phyloP scores from a whole-genome alignment of 345 rosid genomes.

The Hibiscus trionum region DNA sequence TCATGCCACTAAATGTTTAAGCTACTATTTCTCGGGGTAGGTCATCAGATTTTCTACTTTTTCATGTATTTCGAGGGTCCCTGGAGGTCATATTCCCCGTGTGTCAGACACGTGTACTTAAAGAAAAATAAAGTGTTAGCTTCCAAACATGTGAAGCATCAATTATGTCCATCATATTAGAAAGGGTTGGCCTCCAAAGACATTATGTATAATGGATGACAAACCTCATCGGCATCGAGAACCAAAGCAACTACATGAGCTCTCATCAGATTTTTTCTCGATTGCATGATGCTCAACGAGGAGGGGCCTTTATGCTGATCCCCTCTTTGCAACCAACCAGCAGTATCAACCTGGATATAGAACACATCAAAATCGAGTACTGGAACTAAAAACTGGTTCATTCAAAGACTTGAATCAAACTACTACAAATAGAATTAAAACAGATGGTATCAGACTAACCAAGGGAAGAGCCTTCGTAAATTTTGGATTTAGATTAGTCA shows the following conservation, averaged over 20 bases:
- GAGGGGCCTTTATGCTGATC: slow-evolving; percentile 84
- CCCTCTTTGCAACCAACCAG: slow-evolving; percentile 94
- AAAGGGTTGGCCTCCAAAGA: background rate
- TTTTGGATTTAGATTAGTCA: background rate
- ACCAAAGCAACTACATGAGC: slow-evolving; percentile 90
- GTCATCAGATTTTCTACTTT: too few relatives aligned
- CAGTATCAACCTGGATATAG: slow-evolving; percentile 73
- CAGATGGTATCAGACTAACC: background rate
- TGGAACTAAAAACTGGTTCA: background rate
- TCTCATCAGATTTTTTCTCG: slow-evolving; percentile 89
- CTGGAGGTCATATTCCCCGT: background rate
- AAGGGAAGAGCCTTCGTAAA: background rate
- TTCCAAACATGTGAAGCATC: background rate
- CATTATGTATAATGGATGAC: slow-evolving; percentile 5
- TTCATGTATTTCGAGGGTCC: background rate
- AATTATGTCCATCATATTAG: background rate
- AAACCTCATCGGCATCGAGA: slow-evolving; percentile 90
- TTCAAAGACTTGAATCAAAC: background rate
- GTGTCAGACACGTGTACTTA: background rate
- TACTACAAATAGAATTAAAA: background rate
- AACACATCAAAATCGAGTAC: slow-evolving; percentile 5
- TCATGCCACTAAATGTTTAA: background rate
- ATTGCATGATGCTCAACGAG: slow-evolving; percentile 86
- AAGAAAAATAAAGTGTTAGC: background rate
- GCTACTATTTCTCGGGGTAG: background rate